These are phyloP conservation scores for Trifolium fragiferum DNA, from an alignment of 306 rosid species.

Conservation along the genomic window DNA sequence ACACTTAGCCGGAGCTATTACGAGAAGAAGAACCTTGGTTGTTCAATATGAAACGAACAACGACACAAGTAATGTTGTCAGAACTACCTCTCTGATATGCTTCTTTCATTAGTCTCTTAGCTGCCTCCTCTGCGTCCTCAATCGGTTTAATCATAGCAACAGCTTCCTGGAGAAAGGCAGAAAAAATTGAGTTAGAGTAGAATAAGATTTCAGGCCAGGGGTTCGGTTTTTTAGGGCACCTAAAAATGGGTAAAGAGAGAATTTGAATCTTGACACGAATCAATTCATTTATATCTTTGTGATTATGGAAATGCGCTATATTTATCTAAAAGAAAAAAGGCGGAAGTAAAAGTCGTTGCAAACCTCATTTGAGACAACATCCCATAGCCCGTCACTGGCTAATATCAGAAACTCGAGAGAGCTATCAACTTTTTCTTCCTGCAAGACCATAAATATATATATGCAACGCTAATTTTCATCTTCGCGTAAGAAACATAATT, in stretches of 20 bases:
- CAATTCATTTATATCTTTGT: conserved; percentile 3
- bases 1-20: conserved; percentile 51
- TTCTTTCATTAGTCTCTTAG: conserved; percentile 91
- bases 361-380: conserved; percentile 96
- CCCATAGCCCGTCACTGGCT: conserved; percentile 99
- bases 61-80: conserved; percentile 90
- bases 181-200: conserved; percentile 11
- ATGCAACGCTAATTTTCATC: not conserved
- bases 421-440: conserved; percentile 92
- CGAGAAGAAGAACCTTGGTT: conserved; percentile 70
- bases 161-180: conserved; percentile 64
- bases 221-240: not conserved
- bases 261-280: not conserved
- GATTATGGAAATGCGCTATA: conserved; percentile 20
- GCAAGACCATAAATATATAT: conserved; percentile 42
- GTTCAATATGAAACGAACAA: conserved; percentile 82
- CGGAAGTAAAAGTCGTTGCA: conserved; percentile 32
- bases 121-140: conserved; percentile 89
- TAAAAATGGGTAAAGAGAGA: too few species aligned
- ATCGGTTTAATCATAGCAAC: conserved; percentile 89
- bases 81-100: conserved; percentile 96
- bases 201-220: not conserved
- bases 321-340: not conserved
- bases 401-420: conserved; percentile 95
- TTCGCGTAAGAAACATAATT: conserved; percentile 13